These are phyloP conservation scores for Xylaria sp. DNA, from an alignment of 2,329 filamentous ascomycete species.

Conservation along the genomic window DNA sequence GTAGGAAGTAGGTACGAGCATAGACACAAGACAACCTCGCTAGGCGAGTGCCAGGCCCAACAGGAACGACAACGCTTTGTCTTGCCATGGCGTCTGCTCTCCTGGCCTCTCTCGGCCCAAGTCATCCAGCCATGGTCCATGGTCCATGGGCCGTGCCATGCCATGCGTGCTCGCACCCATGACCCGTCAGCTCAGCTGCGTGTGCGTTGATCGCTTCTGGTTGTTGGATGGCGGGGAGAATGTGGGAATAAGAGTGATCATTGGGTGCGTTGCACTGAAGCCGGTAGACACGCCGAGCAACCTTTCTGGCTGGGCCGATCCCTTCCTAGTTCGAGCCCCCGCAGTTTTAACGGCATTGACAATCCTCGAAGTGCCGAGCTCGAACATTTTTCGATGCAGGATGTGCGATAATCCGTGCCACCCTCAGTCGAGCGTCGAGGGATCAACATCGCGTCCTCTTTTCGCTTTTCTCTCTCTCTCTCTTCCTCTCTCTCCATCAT, in stretches of 20 bases:
- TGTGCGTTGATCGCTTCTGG: constrained; percentile 13
- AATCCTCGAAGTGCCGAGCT: constrained; percentile 22
- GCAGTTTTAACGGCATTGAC: constrained; percentile 19
- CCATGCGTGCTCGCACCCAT: background rate
- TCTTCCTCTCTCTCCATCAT: too few species aligned
- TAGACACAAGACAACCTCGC: too few species aligned
- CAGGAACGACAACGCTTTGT: background rate
- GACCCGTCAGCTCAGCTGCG: constrained; percentile 17
- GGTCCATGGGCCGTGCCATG: background rate
- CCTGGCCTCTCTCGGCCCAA: background rate
- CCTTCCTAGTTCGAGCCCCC: constrained; percentile 11
- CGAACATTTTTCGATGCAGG: background rate
- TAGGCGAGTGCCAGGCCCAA: background rate
- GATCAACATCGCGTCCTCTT: too few species aligned
- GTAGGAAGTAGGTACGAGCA: background rate
- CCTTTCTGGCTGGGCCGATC: constrained; percentile 13
- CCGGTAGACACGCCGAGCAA: constrained; percentile 19
- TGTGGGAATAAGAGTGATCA: background rate
- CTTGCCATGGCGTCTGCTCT: too few species aligned
- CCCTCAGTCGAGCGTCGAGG: too few species aligned
- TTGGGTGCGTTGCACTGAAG: constrained; percentile 21
- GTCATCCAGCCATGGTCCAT: background rate
- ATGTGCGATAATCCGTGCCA: background rate
- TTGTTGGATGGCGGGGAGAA: constrained; percentile 1
- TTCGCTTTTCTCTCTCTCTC: too few species aligned